Evolutionary conservation across 768 basidiomycete species (phyloP).

Genomic region (Amanita muscaria): DNA sequence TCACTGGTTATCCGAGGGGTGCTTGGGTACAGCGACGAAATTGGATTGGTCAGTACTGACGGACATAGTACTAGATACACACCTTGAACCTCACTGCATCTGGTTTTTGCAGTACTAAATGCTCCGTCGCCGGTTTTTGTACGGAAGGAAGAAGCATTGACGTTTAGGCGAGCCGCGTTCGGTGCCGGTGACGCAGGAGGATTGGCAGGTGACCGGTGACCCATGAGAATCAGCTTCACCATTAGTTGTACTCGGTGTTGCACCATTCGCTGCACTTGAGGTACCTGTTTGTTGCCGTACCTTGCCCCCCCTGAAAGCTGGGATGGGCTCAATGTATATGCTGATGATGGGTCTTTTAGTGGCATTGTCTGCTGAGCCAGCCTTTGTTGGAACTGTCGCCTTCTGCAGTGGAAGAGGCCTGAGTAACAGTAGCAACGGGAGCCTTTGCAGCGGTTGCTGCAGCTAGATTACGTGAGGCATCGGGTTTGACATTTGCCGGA

Average conservation of each 20-base stretch:
- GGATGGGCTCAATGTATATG: slow-evolving; percentile 87
- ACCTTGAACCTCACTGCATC: no score
- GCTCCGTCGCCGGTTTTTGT: no score
- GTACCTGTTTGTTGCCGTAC: slow-evolving; percentile 18
- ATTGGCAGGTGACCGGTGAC: slow-evolving; percentile 17
- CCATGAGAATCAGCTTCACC: slow-evolving; percentile 15
- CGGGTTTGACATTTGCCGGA: slow-evolving; percentile 28
- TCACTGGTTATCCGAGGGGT: no score
- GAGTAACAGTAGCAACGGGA: slow-evolving; percentile 13
- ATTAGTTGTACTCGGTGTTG: slow-evolving; percentile 16
- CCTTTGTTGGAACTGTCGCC: slow-evolving; percentile 19
- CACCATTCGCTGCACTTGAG: slow-evolving; percentile 1
- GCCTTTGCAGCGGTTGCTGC: slow-evolving; percentile 16
- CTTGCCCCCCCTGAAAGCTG: slow-evolving; percentile 75
- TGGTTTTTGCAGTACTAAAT: no score
- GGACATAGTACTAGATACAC: no score
- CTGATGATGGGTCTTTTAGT: slow-evolving; percentile 40
- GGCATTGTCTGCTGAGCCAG: slow-evolving; percentile 22
- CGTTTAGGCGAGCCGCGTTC: slow-evolving; percentile 61
- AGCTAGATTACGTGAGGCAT: slow-evolving; percentile 19
- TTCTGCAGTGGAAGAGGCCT: slow-evolving; percentile 21
- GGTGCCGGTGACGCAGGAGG: slow-evolving; percentile 48
- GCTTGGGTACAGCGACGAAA: no score
- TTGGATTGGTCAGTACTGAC: no score
- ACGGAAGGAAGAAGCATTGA: slow-evolving; percentile 85